Base-by-base conservation (phyloP, 179 eudicot species). In the Spinacia oleracea region DNA sequence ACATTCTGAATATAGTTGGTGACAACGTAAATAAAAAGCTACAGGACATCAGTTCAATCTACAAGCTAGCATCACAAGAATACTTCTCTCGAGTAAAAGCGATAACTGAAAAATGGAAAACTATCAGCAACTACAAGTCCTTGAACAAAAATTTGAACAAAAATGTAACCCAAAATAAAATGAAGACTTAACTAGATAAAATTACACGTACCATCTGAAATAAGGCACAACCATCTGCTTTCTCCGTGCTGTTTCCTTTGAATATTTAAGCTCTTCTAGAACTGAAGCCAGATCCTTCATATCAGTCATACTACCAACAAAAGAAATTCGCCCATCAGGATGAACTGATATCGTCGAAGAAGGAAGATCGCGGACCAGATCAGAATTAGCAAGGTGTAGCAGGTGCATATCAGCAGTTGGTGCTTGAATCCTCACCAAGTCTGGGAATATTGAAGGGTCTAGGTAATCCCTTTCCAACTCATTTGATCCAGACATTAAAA, bases 151-250 rank as follows among this genome's bases (percentile, higher is more conserved):
- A 53, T 55, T 23, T 3, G 5, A 31, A 6, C 59, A 27, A 29
- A 14, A 9, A 53, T 55, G 10, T 48, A 40, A 68, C 50, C 27
- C 62, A 56, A 56, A 56, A 18, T 43, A 25, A 20, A 31, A 74
- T 42, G 6, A 34, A 34, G 59, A 67, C 27, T 50, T 25, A 43
- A 34, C 18, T 43, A 40, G 40, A 80, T 16, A 42, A 42, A 9
- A 65, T 5, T 16, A 65, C 75, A 70, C 81, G 51, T 83, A 85
- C 88, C 88, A 85, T 65, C 79, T 78, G 64, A 94, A 92, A 75
- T 87, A 81, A 23, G 98, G 98, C 67, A 94, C 88, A 68, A 94
- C 81, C 85, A 85, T 38, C 63, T 88, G 73, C 77, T 82, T 88
- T 64, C 82, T 84, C 62, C 85, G 79, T 25, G 72, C 77, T 56